Base-by-base conservation (phyloP, 1,284 basidiomycete species). In the Cutaneotrichosporon cavernicola region DNA sequence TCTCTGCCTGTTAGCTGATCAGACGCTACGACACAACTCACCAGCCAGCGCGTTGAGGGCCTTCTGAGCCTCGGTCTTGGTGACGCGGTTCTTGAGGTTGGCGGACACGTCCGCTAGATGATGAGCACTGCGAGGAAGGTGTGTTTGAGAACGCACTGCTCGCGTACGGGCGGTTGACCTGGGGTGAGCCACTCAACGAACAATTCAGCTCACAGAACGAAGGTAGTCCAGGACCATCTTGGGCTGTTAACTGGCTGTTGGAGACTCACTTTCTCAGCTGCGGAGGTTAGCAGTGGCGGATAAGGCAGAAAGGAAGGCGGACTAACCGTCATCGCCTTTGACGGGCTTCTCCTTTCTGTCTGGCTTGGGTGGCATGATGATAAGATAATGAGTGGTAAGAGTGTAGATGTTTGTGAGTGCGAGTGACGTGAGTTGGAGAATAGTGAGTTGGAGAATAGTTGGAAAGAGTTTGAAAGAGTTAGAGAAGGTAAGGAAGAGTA, bases 41-140 rank as follows among this genome's bases (percentile, higher is more conserved):
- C 92, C 91, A 61, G 92, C 88, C 14, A 94, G 85, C 0, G 86
- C 80, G 1, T 69, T 81, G 14, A 94, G 84, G 56, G 93, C 89
- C 81, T 93, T 93, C 76, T 92, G 90, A 0, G 88, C 88, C 9
- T 87, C 84, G 0, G 90, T 81, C 77, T 93, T 94, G 9, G 90
- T 87, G 1, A 95, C 88, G 11, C 88, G 87, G 60, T 90, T 89
- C 77, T 92, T 93, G 49, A 95, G 82, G 77, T 96, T 95, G 18
- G 90, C 89, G 16, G 90, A 85, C 2, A 95, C 88, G 75, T 94
- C 91, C 43, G 91, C 92, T 69, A 87, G 6, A 58, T 43, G 31
- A 50, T 52, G 22, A 53, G 59, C 18, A 16, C 2, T 4, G 30
- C 4, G 38, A 50, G 47, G 61, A 53, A 57, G 59, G 49, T 46